A percentile compares a stretch with the other conserved stretches of the same genome.
Conservation (phyloP, 345 rosid genomes). For the Citrus cavaleriei region DNA sequence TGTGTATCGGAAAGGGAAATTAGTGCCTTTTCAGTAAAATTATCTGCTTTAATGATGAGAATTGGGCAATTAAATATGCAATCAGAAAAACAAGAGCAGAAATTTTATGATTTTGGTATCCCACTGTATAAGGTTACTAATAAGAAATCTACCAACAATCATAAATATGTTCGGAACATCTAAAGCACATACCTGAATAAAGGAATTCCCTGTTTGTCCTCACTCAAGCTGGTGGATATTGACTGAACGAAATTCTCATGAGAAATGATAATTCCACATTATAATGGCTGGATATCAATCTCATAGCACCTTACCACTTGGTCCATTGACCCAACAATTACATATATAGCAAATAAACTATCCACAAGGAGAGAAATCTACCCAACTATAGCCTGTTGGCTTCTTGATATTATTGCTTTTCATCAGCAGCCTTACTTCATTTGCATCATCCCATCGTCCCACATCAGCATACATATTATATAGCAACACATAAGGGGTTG, state of each 20-base stretch:
- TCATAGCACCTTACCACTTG: neutral
- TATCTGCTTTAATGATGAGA: neutral
- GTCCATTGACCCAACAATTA: neutral
- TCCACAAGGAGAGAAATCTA: constrained; percentile 20
- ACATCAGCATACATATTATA: constrained; percentile 64
- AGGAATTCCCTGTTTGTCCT: constrained; percentile 65
- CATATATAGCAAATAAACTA: neutral
- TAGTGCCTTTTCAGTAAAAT: neutral
- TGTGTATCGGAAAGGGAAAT: neutral
- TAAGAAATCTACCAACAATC: neutral
- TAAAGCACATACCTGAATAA: constrained; percentile 60
- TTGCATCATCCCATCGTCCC: constrained; percentile 65
- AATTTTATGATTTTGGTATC: neutral
- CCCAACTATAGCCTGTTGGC: constrained; percentile 47
- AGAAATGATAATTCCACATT: constrained; percentile 28
- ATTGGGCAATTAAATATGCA: neutral
- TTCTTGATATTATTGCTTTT: constrained; percentile 49
- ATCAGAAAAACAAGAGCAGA: neutral
- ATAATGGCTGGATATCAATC: neutral
- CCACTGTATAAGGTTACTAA: neutral
- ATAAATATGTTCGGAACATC: neutral
- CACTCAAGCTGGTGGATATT: constrained; percentile 58
- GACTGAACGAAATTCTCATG: constrained; percentile 64
- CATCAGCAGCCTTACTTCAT: constrained; percentile 50
- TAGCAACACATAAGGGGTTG: constrained; percentile 60